Base-by-base conservation (phyloP, 2,329 filamentous ascomycete genomes). In the Dryadomyces quercus-mongolicae region DNA sequence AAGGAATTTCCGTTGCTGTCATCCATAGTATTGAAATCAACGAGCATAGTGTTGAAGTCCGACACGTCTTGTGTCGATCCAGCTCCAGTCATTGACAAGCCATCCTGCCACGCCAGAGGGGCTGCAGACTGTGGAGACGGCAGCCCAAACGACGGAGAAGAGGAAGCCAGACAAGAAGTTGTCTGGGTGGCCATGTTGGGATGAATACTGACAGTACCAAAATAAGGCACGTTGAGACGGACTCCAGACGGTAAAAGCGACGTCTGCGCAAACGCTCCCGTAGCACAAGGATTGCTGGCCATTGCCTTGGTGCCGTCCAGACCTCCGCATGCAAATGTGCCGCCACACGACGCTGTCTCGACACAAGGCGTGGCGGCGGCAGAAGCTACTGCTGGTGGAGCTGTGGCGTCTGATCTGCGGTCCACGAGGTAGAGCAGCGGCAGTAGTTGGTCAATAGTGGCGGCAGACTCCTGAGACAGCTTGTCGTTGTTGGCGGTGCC, bases 201-300 rank as follows among this genome's bases (percentile, higher is more conserved):
- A 13, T 67, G 69, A 58, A 76, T 72, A 56, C 70, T 74, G 45
- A 76, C 66, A 1, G 70, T 73, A 22, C 74, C 74, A 2, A 76
- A 63, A 56, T 73, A 75, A 0, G 74, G 74, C 2, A 76, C 68
- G 42, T 68, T 69, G 7, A 76, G 65, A 5, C 68, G 66, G 38
- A 76, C 60, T 0, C 56, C 22, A 3, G 57, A 56, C 1, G n/a
- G 34, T 9, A 49, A n/a, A 8, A 22, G 38, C 44, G 46, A 6
- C 62, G 61, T 13, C 56, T 57, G 44, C 18, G 38, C 36, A 38
- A 56, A 25, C 52, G 52, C 18, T 21, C 25, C 6, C 15, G 47
- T 2, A 18, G 34, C 46, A 12, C 12, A 25, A 31, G 2, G n/a
- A 3, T 15, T 18, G 20, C 8, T 31, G 25, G 25, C 25, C 25